Percentiles rank a stretch among this genome's conserved stretches.
These are phyloP conservation scores for Trichoderma sp. DNA, from an alignment of 2,329 filamentous ascomycete species.

Conservation along the genomic window DNA sequence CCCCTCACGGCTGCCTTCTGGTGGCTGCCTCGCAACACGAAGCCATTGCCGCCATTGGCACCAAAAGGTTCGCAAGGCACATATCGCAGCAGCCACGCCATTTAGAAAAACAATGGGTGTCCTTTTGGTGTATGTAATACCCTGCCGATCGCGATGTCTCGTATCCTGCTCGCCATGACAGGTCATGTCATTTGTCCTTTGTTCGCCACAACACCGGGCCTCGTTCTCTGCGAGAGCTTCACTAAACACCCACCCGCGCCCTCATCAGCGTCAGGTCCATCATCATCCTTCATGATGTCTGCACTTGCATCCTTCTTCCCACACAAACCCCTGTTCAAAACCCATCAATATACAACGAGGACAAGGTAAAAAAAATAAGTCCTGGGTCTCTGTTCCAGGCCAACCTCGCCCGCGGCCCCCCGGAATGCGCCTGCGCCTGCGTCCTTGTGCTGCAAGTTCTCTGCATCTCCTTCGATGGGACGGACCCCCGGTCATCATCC, in stretches of 20 bases:
- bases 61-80: background rate
- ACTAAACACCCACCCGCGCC: no score
- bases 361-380: background rate
- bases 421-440: constrained; percentile 23
- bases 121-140: background rate
- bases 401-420: constrained; percentile 11
- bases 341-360: background rate
- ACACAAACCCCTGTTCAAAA: background rate
- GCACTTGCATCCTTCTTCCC: no score
- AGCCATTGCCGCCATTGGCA: constrained; percentile 6
- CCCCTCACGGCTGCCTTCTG: background rate
- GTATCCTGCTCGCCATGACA: background rate
- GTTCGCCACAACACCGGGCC: no score
- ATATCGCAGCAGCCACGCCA: background rate
- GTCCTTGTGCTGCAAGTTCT: constrained; percentile 14
- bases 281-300: no score
- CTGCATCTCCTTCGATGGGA: constrained; percentile 13
- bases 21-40: constrained; percentile 21
- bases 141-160: constrained; percentile 12
- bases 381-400: background rate
- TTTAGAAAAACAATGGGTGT: background rate
- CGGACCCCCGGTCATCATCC: background rate
- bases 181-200: no score
- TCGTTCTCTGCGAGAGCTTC: no score
- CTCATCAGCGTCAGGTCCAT: no score